Percentiles rank a stretch among this genome's conserved stretches.
phyloP scores from a whole-genome alignment of 805 yeast species.

The Zygotorulaspora chibaensis region DNA sequence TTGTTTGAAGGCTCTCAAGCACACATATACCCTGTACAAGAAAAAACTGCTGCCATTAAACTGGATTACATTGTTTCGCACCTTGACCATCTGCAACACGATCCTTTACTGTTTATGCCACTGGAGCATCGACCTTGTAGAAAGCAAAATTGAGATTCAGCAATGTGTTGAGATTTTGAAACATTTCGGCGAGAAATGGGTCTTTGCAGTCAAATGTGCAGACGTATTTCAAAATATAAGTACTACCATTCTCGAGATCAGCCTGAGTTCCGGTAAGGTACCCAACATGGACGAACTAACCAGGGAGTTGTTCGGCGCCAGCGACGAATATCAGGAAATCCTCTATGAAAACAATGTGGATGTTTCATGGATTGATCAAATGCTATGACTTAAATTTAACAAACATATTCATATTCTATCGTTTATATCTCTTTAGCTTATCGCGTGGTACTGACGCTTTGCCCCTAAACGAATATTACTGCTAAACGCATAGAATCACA shows the following conservation, averaged over 20 bases:
- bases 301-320: conserved; percentile 42
- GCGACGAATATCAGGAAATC: conserved; percentile 44
- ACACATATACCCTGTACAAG: conserved; percentile 44
- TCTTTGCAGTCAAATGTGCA: conserved; percentile 43
- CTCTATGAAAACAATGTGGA: conserved; percentile 45
- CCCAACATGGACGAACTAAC: conserved; percentile 41
- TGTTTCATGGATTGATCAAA: conserved; percentile 40
- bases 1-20: conserved; percentile 44
- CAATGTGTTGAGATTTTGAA: conserved; percentile 44
- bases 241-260: conserved; percentile 44
- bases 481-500: not conserved
- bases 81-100: conserved; percentile 45
- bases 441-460: not conserved
- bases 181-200: conserved; percentile 46
- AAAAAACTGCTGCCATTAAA: conserved; percentile 44
- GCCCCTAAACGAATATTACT: not conserved
- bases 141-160: conserved; percentile 44
- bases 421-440: not conserved
- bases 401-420: not conserved
- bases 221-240: conserved; percentile 43
- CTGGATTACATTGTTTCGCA: conserved; percentile 47
- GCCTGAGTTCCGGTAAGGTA: conserved; percentile 36
- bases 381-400: conserved; percentile 7
- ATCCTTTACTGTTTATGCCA: conserved; percentile 45
- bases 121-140: conserved; percentile 44